A percentile compares a stretch with the other conserved stretches of the same genome.
These are phyloP conservation scores for Beta macrorhiza DNA, from an alignment of 179 eudicot genomes.

Conservation along the genomic window DNA sequence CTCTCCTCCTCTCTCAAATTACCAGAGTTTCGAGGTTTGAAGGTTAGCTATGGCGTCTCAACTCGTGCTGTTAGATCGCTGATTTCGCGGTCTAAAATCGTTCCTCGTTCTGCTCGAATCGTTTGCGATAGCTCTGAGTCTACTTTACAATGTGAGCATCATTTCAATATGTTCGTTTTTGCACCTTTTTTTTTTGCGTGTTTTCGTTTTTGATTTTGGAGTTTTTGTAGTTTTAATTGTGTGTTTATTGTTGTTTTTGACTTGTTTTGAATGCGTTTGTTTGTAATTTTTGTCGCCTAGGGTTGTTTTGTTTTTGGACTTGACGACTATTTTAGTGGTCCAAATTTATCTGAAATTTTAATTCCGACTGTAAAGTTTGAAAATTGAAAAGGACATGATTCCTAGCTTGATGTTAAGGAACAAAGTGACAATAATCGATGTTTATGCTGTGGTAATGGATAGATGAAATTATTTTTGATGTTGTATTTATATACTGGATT, in stretches of 20 bases:
- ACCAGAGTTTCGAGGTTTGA: conserved; percentile 48
- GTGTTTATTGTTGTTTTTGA: not conserved
- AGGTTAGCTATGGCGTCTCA: conserved; percentile 32
- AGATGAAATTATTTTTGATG: too few species aligned
- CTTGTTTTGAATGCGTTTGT: not conserved
- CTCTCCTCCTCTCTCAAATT: conserved; percentile 32
- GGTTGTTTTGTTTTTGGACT: not conserved
- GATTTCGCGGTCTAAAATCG: conserved; percentile 21
- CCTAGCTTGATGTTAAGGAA: not conserved
- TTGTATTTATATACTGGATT: too few species aligned
- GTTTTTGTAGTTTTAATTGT: not conserved
- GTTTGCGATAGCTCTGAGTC: conserved; percentile 72
- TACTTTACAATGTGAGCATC: conserved; percentile 51
- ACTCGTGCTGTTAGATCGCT: conserved; percentile 26
- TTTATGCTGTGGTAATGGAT: not conserved
- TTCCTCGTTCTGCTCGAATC: conserved; percentile 44
- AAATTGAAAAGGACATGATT: not conserved
- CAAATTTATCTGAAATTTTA: not conserved
- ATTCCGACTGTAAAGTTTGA: not conserved
- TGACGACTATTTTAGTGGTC: not conserved
- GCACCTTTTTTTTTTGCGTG: not conserved
- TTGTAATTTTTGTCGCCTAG: not conserved
- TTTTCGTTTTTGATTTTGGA: not conserved
- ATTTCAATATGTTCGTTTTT: not conserved
- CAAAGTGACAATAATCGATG: not conserved